Evolutionary conservation across 495 filamentous ascomycete genomes (phyloP).

Genomic region (Aspergillus indologenus): DNA sequence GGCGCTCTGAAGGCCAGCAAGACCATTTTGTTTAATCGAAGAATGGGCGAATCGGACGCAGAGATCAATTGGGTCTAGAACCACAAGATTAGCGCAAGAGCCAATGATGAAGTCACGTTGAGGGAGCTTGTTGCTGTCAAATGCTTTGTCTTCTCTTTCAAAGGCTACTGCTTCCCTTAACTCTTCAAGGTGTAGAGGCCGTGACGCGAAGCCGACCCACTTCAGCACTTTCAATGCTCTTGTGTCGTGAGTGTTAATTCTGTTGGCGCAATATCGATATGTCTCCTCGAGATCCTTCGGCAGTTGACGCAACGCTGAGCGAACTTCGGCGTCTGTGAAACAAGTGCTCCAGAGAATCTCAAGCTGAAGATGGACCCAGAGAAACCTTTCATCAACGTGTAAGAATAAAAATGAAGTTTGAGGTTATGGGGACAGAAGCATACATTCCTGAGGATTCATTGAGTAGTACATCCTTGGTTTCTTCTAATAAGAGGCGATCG

Average conservation of each 20-base stretch:
- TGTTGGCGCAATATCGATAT: slow-evolving; percentile 20
- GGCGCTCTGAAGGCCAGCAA: neutral
- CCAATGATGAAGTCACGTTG: slow-evolving; percentile 22
- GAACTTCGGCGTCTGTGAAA: slow-evolving; percentile 25
- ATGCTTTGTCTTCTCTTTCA: slow-evolving; percentile 21
- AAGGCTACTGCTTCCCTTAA: slow-evolving; percentile 34
- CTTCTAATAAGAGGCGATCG: slow-evolving; percentile 16
- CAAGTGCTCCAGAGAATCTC: slow-evolving; percentile 31
- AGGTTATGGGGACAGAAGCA: neutral
- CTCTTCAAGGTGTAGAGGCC: slow-evolving; percentile 33
- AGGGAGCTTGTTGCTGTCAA: slow-evolving; percentile 25
- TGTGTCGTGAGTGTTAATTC: slow-evolving; percentile 15
- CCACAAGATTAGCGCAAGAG: slow-evolving; percentile 31
- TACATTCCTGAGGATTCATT: slow-evolving; percentile 24
- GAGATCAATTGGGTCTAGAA: slow-evolving; percentile 20
- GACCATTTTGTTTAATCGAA: slow-evolving; percentile 31
- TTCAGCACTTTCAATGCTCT: slow-evolving; percentile 18
- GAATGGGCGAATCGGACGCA: slow-evolving; percentile 34
- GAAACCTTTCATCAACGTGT: slow-evolving; percentile 19
- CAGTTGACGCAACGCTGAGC: slow-evolving; percentile 15
- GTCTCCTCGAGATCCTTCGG: slow-evolving; percentile 30
- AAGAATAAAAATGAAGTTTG: neutral
- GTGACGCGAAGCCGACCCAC: slow-evolving; percentile 30
- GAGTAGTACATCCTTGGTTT: slow-evolving; percentile 14
- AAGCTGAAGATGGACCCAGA: slow-evolving; percentile 31